Base-by-base conservation (phyloP, 345 rosid species). In the Anacardium occidentale region DNA sequence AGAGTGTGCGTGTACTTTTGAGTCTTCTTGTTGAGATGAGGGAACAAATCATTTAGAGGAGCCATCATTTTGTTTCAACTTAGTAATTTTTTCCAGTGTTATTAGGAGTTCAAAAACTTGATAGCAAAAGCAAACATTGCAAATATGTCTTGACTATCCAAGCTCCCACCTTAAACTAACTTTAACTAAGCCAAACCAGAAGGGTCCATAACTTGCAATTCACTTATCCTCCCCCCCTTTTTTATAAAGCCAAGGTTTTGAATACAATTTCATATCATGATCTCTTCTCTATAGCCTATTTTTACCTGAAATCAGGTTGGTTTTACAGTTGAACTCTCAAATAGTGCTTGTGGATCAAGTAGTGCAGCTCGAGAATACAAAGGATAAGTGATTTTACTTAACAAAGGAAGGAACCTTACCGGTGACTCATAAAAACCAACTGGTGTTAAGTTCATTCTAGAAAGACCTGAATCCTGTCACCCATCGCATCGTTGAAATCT, bases 401-500 rank as follows among this genome's bases (percentile, higher is more conserved):
- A 53, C 1, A 61, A 72, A 48, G 24, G 17, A 65, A 11, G 1
- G 10, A 65, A 62, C 65, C 62, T 62, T 44, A 4, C 67, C 65
- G 20, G 25, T 65, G 70, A 21, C 14, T 24, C 13, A 32, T 22
- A 24, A 13, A 15, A 18, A 60, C 24, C 40, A 21, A 26, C 59
- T 20, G 32, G n/a, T 26, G 24, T 20, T 61, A 64, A 51, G 29
- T 17, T 84, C 68, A 93, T 73, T 89, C 98, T 7, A 94, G 85
- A 74, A 90, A 89, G 40, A 91, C 92, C 84, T 91, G 98, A 83
- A 94, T 94, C 83, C 94, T 84, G 80, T 91, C 98, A 56, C 98
- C 98, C 22, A 81, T 76, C 11, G 84, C 81, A 77, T 91, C 97
- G 2, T 84, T 84, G 73, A 91, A 94, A 79, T 94, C 98, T 66